Conservation (phyloP, 2,329 filamentous ascomycete species). For the Colletotrichum salicis region DNA sequence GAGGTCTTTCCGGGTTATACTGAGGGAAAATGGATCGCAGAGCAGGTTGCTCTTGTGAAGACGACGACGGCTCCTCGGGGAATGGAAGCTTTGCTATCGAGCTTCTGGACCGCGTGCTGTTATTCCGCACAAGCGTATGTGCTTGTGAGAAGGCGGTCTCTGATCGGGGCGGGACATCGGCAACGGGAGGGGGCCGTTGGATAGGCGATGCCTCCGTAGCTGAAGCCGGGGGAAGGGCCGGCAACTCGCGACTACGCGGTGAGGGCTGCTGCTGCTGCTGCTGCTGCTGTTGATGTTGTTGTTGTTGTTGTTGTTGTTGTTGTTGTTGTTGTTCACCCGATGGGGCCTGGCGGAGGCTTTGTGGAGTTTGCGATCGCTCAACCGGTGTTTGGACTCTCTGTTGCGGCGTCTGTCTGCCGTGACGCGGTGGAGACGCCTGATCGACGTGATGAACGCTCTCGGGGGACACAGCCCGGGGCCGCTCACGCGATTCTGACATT, state of each 20-base stretch:
- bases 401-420: conserved; percentile 46
- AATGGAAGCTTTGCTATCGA: conserved; percentile 68
- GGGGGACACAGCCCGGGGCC: conserved; percentile 48
- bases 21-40: conserved; percentile 80
- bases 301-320: conserved; percentile 19
- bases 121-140: conserved; percentile 59
- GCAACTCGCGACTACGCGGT: conserved; percentile 21
- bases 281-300: no score
- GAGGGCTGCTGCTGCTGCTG: conserved; percentile 21
- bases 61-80: conserved; percentile 44
- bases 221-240: conserved; percentile 30
- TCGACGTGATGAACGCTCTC: conserved; percentile 39
- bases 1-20: conserved; percentile 74
- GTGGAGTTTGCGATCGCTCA: conserved; percentile 45
- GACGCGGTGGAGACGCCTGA: conserved; percentile 45
- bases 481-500: conserved; percentile 50
- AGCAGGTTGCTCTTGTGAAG: conserved; percentile 45
- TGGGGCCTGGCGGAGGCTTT: conserved; percentile 38
- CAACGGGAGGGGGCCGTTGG: conserved; percentile 53
- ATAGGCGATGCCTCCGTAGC: conserved; percentile 36
- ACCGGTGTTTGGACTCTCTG: conserved; percentile 46
- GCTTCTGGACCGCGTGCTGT: conserved; percentile 61
- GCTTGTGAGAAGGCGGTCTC: conserved; percentile 64
- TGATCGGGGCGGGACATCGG: conserved; percentile 56
- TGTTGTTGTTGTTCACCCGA: conserved; percentile 17